Conservation (phyloP, 2,329 filamentous ascomycete genomes). For the Ascosphaera pollenicola region DNA sequence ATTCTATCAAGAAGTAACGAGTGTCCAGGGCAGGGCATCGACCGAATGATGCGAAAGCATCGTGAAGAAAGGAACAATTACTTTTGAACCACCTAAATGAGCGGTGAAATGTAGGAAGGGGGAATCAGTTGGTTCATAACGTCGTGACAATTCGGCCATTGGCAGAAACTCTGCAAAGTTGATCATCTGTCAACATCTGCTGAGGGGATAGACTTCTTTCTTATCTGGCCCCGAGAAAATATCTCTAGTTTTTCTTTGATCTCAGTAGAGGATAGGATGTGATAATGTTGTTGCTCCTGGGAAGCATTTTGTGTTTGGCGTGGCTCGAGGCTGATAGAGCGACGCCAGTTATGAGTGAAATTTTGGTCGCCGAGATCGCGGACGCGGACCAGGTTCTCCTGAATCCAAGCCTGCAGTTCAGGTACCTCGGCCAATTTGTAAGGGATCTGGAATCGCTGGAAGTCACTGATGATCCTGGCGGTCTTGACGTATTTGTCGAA, state of each 20-base stretch:
- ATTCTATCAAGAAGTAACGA: too few species aligned
- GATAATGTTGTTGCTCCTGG: constrained; percentile 3
- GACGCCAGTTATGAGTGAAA: constrained; percentile 51
- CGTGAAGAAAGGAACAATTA: too few species aligned
- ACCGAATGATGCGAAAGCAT: too few species aligned
- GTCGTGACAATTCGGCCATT: too few species aligned
- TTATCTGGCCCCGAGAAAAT: background rate
- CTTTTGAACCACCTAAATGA: too few species aligned
- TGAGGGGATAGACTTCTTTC: constrained; percentile 1
- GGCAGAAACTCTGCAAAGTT: too few species aligned
- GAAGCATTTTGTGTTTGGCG: constrained; percentile 10
- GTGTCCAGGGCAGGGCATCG: too few species aligned
- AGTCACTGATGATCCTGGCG: constrained; percentile 82
- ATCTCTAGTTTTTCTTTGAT: background rate
- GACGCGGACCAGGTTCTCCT: constrained; percentile 57
- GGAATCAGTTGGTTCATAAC: too few species aligned
- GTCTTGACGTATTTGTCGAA: constrained; percentile 94
- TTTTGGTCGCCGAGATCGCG: constrained; percentile 40
- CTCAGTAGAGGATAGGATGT: background rate
- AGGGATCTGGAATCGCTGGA: constrained; percentile 89
- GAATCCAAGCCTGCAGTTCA: constrained; percentile 85
- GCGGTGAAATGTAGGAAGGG: too few species aligned
- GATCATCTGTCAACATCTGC: background rate
- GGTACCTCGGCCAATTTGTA: constrained; percentile 65
- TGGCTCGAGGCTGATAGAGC: constrained; percentile 66